Evolutionary conservation across 805 yeast species (phyloP), one percentile per base, ranked within the genome.

Genomic region (Candida anglica): DNA sequence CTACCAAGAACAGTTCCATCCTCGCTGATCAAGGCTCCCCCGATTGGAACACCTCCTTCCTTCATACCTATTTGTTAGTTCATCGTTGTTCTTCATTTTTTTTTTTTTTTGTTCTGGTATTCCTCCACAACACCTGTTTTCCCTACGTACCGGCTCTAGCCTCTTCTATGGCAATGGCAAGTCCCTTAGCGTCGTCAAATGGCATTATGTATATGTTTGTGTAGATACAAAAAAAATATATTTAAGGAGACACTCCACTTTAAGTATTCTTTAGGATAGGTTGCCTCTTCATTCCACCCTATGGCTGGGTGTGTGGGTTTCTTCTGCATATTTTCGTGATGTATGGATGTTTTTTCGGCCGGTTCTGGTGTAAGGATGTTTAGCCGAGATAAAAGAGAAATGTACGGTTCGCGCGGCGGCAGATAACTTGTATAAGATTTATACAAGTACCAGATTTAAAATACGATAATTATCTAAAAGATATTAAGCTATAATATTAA

Each of bases 11-110:
- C 74, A 3, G 76, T 73, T 14, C 97, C 97, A 39, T 84, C 89
- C 43, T 74, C 79, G 34, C 73, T 70, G 29, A 86, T 71, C 34
- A 86, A 66, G 24, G 81, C 83, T 4, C 88, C 91, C 9, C 95
- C 83, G 39, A 87, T 87, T 3, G 96, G 96, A 17, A 88, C 80
- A 30, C 96, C 97, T n/a, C 95, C 95, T 60, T 88, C 95, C 4
- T 60, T 66, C n/a, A 48, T 69, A 75, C 30, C 89, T 84, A 78
- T 27, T 3, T 14, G 4, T 11, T n/a, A 16, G 45, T 43, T 14
- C 15, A 9, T 23, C 4, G n/a, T 21, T 21, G 10, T 9, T 21
- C 23, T 21, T 11, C 9, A 21, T 9, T 9, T 9, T 21, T 11
- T 11, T 21, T 21, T 21, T 11, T 21, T 11, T 9, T 9, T 9